Conservation (phyloP, 345 rosid species). For the Lagerstroemia speciosa region DNA sequence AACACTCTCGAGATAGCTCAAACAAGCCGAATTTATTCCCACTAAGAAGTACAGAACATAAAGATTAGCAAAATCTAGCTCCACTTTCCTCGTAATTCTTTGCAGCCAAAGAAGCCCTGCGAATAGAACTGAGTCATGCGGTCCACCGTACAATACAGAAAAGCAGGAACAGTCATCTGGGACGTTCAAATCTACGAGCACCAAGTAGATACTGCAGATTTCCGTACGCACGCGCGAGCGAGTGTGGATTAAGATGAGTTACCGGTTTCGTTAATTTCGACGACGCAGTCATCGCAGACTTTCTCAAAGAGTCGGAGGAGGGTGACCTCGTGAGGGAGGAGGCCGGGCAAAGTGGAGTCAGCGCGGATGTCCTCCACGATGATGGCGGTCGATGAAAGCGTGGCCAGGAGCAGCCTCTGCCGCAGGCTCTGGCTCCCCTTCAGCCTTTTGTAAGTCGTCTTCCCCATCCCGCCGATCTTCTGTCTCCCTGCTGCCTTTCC, state of each 20-base stretch:
- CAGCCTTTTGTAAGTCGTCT: constrained; percentile 47
- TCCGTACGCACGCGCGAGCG: no score
- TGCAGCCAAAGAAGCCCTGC: not conserved
- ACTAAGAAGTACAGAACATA: not conserved
- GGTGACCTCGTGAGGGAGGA: constrained; percentile 66
- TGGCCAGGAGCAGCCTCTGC: constrained; percentile 63
- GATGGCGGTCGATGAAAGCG: constrained; percentile 54
- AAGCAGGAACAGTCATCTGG: not conserved
- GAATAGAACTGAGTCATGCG: not conserved
- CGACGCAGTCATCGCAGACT: constrained; percentile 56
- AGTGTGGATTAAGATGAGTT: not conserved
- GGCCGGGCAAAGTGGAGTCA: constrained; percentile 63
- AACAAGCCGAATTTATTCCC: not conserved
- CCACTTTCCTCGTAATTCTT: no score
- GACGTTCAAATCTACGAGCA: not conserved
- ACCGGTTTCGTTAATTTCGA: constrained; percentile 81
- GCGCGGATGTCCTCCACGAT: constrained; percentile 60
- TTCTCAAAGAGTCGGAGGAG: constrained; percentile 69
- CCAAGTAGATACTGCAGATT: no score
- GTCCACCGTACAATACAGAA: not conserved
- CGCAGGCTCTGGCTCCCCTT: constrained; percentile 70
- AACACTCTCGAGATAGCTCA: not conserved
- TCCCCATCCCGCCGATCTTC: constrained; percentile 34
- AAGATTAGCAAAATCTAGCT: not conserved
- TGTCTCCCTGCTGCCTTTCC: no score